Evolutionary conservation across 192 early-diverging fungal genomes (phyloP), one percentile per base, ranked within the genome.

Genomic region (Podila horticola): DNA sequence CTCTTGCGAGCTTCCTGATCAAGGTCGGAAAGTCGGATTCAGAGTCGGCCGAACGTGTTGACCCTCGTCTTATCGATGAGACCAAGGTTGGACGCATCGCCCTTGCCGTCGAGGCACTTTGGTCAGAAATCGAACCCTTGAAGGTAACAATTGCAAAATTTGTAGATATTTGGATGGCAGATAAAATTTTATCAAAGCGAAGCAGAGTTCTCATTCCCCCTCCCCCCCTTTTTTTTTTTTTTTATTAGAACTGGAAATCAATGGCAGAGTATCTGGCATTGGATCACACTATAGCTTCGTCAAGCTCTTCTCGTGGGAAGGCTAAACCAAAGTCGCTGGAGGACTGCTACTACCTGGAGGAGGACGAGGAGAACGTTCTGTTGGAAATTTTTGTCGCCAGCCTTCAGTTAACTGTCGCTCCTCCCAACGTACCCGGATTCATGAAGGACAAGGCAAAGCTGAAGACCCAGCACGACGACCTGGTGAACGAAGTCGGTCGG

Each of bases 351-450:
- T 58, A 74, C 5, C 58, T 90, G 8, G 85, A 73, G 19, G 84
- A 88, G 4, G 82, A 84, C 7, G 86, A 92, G 66, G 90, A 92
- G 38, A 82, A 86, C n/a, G 62, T 86, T 10, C 70, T 91, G 26
- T 55, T 91, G 20, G 82, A 88, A 38, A 79, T 86, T 12, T 82
- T 87, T 69, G 74, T 87, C 5, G 71, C 69, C 19, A 85, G 85
- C 62, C 63, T 88, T 2, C 74, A 86, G 29, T 45, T 79, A 49
- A 82, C 52, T 8, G 45, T 85, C 34, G n/a, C 51, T 9, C 79
- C 81, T 17, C 70, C 72, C 12, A 30, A 68, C 3, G 51, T 70
- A 5, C 74, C 61, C 29, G 82, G 75, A 66, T 79, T 85, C 65
- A 71, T 74, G 28, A 73, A 83, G 67, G 76, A 82, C 62, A 69